Evolutionary conservation across 2,329 filamentous ascomycete genomes (phyloP).

Genomic region (Clonostachys rhizophaga): DNA sequence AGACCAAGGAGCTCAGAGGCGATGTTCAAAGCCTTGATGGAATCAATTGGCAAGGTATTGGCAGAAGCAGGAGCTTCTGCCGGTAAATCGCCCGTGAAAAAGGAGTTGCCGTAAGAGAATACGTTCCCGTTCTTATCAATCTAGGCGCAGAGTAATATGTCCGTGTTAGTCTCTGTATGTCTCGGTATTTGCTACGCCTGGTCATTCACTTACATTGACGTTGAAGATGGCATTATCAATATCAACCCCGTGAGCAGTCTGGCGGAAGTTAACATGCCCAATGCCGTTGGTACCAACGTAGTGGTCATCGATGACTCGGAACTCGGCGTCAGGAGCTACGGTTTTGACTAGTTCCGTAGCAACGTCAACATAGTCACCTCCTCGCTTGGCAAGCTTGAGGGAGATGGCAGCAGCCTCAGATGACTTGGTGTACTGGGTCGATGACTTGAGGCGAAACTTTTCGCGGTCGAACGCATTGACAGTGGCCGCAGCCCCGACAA

Average conservation of each 20-base stretch:
- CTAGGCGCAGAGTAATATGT: constrained; percentile 13
- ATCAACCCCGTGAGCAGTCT: constrained; percentile 45
- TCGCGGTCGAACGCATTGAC: too few relatives aligned
- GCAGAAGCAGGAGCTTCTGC: constrained; percentile 21
- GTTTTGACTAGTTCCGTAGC: constrained; percentile 36
- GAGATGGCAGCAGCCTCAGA: too few relatives aligned
- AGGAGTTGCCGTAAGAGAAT: constrained; percentile 45
- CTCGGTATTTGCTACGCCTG: neutral
- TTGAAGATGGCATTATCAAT: constrained; percentile 52
- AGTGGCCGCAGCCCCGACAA: too few relatives aligned
- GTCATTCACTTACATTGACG: constrained; percentile 37
- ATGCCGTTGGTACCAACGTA: constrained; percentile 47
- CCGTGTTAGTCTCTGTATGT: neutral
- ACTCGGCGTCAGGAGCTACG: constrained; percentile 21
- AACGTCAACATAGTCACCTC: constrained; percentile 30
- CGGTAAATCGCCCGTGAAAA: constrained; percentile 28
- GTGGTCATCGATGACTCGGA: constrained; percentile 39
- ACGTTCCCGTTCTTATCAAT: constrained; percentile 42
- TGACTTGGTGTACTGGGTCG: too few relatives aligned
- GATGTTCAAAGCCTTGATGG: constrained; percentile 28
- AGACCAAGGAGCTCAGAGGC: constrained; percentile 16
- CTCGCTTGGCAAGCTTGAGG: too few relatives aligned
- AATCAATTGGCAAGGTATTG: constrained; percentile 32
- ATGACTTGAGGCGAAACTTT: too few relatives aligned
- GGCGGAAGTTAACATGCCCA: constrained; percentile 49